Evolutionary conservation across 1,139 yeast genomes (phyloP).

Genomic region (Protomyces macrosporus): DNA sequence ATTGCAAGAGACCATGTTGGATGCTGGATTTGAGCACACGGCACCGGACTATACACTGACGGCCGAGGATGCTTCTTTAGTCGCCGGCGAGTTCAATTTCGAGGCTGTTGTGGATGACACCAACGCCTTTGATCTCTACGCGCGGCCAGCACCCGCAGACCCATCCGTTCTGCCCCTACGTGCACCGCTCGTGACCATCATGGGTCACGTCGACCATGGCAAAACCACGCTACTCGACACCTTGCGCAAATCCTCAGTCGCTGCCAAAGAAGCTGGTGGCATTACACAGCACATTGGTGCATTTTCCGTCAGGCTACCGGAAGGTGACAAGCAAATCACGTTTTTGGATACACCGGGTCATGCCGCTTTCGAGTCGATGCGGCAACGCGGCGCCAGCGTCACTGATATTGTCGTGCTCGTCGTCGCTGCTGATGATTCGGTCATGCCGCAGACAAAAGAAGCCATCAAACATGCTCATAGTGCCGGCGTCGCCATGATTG

Average conservation of each 20-base stretch:
- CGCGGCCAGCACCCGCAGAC: slow-evolving; percentile 42
- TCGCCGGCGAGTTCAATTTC: slow-evolving; percentile 84
- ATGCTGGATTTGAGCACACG: slow-evolving; percentile 70
- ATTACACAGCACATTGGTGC: slow-evolving; percentile 98
- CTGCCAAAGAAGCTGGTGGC: slow-evolving; percentile 85
- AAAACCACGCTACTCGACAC: slow-evolving; percentile 89
- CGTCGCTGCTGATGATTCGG: slow-evolving; percentile 97
- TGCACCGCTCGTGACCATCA: slow-evolving; percentile 92
- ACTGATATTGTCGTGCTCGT: slow-evolving; percentile 90
- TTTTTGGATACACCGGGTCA: slow-evolving; percentile 98
- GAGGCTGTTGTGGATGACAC: slow-evolving; percentile 55
- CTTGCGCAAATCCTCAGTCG: slow-evolving; percentile 76
- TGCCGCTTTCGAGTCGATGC: slow-evolving; percentile 92
- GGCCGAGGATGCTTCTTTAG: slow-evolving; percentile 70
- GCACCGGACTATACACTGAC: slow-evolving; percentile 54
- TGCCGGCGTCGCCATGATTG: slow-evolving; percentile 78
- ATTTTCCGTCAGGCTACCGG: slow-evolving; percentile 73
- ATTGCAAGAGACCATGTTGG: slow-evolving; percentile 54
- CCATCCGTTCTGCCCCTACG: slow-evolving; percentile 53
- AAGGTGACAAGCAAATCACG: slow-evolving; percentile 63
- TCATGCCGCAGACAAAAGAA: slow-evolving; percentile 95
- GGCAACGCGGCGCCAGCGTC: slow-evolving; percentile 91
- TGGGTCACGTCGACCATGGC: slow-evolving; percentile 99
- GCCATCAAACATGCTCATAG: slow-evolving; percentile 89
- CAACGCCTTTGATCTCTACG: slow-evolving; percentile 58